Base-by-base conservation (phyloP, 2,329 filamentous ascomycete genomes). In the Pseudohalonectria lignicola region DNA sequence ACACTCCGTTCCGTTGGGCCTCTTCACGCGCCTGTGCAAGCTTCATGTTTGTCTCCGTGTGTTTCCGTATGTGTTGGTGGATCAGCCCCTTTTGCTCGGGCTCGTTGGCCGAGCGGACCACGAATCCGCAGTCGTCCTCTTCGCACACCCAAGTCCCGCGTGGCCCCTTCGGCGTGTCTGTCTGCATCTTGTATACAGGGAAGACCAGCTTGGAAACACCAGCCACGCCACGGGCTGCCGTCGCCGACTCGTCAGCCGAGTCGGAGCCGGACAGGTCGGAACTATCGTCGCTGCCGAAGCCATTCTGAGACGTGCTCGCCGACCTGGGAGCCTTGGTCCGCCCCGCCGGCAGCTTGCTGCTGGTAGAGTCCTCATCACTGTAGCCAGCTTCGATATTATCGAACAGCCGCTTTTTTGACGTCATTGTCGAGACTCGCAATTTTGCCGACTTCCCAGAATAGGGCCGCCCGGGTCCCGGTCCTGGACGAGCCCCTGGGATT, bases 131-230 rank as follows among this genome's bases (percentile, higher is more conserved):
- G 18, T 70, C 76, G 10, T 76, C 71, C 43, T 80, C 67, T 4
- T 70, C 69, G 49, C 82, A 86, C 1, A 61, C 62, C 80, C 81
- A 86, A 0, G 75, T 76, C 38, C 79, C 71, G 41, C 76, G 66
- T 0, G 75, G 71, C 0, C 74, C 77, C 25, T 66, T 62, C 1
- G 74, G 65, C 3, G 53, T 56, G 7, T 61, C 58, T 4, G 67
- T 65, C 0, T 70, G 71, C 10, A 74, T 47, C 34, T 56, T 64
- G 39, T 75, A 69, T 5, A 69, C 61, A 19, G 62, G 62, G 9
- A 74, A 58, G 11, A 70, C 60, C 13, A 76, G 43, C 35, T 34
- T 54, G 45, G 45, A 37, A 5, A 50, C 37, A n/a, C n/a, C n/a
- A n/a, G n/a, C n/a, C n/a, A n/a, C n/a, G n/a, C n/a, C n/a, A n/a